A percentile compares a stretch with the other conserved stretches of the same genome.
phyloP scores from a whole-genome alignment of 345 rosid species.

The Litchi chinensis region DNA sequence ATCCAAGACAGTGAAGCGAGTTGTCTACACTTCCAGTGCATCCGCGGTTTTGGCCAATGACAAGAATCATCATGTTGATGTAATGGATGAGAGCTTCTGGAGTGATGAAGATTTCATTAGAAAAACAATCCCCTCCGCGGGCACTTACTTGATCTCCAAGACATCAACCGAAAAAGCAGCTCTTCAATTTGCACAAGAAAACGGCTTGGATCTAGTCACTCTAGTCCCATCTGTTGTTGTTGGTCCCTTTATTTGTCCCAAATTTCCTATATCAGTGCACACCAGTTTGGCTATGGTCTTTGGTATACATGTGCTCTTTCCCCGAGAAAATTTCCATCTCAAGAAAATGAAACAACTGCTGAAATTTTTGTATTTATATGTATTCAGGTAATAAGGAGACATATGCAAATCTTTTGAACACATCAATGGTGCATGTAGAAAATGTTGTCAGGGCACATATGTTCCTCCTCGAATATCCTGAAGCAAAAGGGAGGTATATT shows the following conservation, averaged over 20 bases:
- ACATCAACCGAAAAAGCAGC: slow-evolving; percentile 36
- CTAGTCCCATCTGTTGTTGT: slow-evolving; percentile 29
- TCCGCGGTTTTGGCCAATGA: slow-evolving; percentile 6
- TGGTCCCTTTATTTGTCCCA: slow-evolving; percentile 48
- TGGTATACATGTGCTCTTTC: slow-evolving; percentile 15
- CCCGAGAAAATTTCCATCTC: neutral
- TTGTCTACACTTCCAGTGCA: slow-evolving; percentile 66
- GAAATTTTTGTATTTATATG: neutral
- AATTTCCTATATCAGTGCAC: slow-evolving; percentile 26
- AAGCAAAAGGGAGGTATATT: slow-evolving; percentile 44
- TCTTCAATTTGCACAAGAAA: slow-evolving; percentile 31
- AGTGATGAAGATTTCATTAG: slow-evolving; percentile 27
- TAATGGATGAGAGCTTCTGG: slow-evolving; percentile 42
- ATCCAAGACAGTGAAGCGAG: slow-evolving; percentile 55
- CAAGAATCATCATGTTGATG: neutral
- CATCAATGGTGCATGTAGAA: slow-evolving; percentile 37
- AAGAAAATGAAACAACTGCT: neutral
- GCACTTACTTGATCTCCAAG: slow-evolving; percentile 34
- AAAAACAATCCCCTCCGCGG: neutral
- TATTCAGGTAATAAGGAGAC: neutral
- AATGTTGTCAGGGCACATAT: slow-evolving; percentile 42
- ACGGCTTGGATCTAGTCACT: slow-evolving; percentile 42
- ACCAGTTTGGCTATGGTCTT: slow-evolving; percentile 25
- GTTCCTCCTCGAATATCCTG: slow-evolving; percentile 33
- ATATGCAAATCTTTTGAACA: neutral